Conservation (phyloP, 352 stramenopile genomes). For the Globisporangium spiculum region DNA sequence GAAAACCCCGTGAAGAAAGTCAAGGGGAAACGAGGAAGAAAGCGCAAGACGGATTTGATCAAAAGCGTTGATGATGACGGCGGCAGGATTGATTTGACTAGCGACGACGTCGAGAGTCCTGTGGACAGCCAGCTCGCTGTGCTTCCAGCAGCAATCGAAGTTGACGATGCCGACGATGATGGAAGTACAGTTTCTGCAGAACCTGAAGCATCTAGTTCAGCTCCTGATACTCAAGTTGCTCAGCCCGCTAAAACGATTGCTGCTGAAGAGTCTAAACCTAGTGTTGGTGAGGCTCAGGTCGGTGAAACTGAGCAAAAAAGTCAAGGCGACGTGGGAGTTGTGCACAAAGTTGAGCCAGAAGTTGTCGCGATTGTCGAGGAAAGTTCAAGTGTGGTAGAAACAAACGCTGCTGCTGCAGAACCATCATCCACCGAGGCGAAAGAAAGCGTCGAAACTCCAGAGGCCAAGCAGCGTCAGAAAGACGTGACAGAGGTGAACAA, state of each 20-base stretch:
- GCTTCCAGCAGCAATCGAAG: no score
- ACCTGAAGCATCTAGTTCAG: not conserved
- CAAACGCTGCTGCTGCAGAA: not conserved
- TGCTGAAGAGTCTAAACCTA: not conserved
- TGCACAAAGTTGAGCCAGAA: not conserved
- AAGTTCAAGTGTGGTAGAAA: no score
- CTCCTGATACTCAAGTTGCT: not conserved
- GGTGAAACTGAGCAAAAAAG: not conserved
- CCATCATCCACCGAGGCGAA: not conserved
- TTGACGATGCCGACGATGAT: not conserved
- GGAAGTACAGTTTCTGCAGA: not conserved
- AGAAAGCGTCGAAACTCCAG: conserved; percentile 1
- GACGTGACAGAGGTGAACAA: conserved; percentile 12
- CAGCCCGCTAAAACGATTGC: not conserved
- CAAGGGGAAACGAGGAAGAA: conserved; percentile 21
- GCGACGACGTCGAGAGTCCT: conserved; percentile 11
- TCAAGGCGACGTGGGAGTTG: not conserved
- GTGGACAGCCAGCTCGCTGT: not conserved
- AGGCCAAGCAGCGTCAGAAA: not conserved
- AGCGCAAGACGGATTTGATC: conserved; percentile 6
- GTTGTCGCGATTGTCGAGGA: not conserved
- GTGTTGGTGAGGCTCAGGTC: not conserved
- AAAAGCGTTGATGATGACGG: conserved; percentile 10
- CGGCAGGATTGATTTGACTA: conserved; percentile 32
- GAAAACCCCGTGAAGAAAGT: conserved; percentile 29